Conservation (phyloP, 129 eudicot species). For the Tagetes patula region DNA sequence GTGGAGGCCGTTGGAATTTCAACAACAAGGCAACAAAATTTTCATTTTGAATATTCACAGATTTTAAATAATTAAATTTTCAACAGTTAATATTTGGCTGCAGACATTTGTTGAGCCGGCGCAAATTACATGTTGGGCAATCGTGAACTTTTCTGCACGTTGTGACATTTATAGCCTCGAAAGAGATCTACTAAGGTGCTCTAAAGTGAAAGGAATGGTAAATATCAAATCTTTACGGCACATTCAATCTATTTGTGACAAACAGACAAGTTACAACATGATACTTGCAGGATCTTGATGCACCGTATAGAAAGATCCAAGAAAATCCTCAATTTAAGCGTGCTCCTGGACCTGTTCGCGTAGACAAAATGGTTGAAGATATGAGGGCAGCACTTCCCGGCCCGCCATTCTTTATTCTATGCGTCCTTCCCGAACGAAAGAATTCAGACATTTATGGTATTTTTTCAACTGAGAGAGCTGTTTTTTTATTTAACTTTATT, state of each 20-base stretch:
- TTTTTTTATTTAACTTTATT: neutral
- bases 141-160: slow-evolving; percentile 84
- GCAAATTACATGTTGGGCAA: slow-evolving; percentile 51
- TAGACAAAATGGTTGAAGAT: slow-evolving; percentile 64
- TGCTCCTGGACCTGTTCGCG: slow-evolving; percentile 58
- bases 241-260: neutral
- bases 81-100: neutral
- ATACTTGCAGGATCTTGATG: slow-evolving; percentile 31
- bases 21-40: slow-evolving; percentile 52
- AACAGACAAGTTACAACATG: neutral
- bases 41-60: neutral
- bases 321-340: slow-evolving; percentile 58
- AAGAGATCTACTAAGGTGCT: slow-evolving; percentile 44
- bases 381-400: slow-evolving; percentile 46
- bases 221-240: slow-evolving; percentile 16
- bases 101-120: slow-evolving; percentile 62
- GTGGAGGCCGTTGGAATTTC: slow-evolving; percentile 77
- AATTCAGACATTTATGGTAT: slow-evolving; percentile 58
- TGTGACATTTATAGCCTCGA: slow-evolving; percentile 43
- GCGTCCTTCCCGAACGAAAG: slow-evolving; percentile 66
- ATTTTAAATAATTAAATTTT: neutral
- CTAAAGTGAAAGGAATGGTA: slow-evolving; percentile 67
- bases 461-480: neutral
- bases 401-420: slow-evolving; percentile 51
- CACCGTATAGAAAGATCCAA: slow-evolving; percentile 49